A percentile compares a stretch with the other conserved stretches of the same genome.
Conservation (phyloP, 495 filamentous ascomycete genomes). For the Cercophora samala region DNA sequence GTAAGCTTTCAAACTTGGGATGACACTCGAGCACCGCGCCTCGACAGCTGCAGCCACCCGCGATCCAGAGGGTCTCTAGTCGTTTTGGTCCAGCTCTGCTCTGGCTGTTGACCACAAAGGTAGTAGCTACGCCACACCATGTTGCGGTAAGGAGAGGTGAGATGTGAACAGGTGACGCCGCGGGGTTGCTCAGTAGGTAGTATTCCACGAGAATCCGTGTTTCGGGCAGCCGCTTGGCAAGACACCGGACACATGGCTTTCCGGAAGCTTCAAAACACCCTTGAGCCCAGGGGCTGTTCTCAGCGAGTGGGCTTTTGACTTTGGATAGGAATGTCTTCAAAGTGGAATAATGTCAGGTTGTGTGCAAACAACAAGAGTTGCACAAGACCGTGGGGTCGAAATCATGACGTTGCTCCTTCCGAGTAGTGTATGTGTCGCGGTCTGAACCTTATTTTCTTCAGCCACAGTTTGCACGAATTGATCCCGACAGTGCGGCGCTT, state of each 20-base stretch:
- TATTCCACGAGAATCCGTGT: neutral
- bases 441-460: neutral
- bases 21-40: constrained; percentile 5
- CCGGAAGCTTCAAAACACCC: constrained; percentile 2
- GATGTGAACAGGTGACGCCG: neutral
- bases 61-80: neutral
- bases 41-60: neutral
- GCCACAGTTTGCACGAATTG: neutral
- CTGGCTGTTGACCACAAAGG: neutral
- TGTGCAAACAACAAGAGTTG: neutral
- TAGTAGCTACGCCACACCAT: too few relatives aligned
- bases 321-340: neutral
- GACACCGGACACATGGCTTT: constrained; percentile 8
- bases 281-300: neutral
- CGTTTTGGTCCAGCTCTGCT: neutral
- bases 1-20: constrained; percentile 22
- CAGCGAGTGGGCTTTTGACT: neutral
- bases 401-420: neutral
- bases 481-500: neutral
- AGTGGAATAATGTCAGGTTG: neutral
- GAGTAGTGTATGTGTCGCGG: neutral
- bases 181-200: neutral
- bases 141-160: too few relatives aligned
- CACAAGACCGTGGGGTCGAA: too few relatives aligned
- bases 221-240: neutral